These are phyloP conservation scores for Macrophomina tecta DNA, from an alignment of 2,329 filamentous ascomycete genomes.

Conservation along the genomic window DNA sequence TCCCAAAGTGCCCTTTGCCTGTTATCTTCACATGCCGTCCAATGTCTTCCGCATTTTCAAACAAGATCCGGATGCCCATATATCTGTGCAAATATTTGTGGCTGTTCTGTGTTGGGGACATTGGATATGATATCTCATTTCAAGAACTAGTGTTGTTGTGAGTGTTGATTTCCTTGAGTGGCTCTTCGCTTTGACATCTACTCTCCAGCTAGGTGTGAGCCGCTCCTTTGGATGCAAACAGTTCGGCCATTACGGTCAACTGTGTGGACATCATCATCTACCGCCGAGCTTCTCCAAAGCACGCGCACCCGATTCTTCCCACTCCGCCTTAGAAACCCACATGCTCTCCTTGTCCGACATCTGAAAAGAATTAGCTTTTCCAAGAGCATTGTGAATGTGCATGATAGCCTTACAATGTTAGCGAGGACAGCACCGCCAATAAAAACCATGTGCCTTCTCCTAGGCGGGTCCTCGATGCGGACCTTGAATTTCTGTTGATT, in stretches of 20 bases:
- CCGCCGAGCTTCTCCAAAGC: conserved; percentile 92
- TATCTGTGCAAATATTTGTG: neutral
- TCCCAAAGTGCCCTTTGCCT: neutral
- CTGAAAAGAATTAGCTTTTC: conserved; percentile 42
- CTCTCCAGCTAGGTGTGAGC: neutral
- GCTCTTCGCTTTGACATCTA: conserved; percentile 19
- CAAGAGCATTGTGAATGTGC: conserved; percentile 27
- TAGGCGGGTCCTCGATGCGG: conserved; percentile 94
- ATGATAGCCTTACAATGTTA: conserved; percentile 70
- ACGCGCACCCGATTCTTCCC: conserved; percentile 87
- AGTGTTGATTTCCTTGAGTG: neutral
- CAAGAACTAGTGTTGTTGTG: conserved; percentile 12
- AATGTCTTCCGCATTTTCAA: neutral
- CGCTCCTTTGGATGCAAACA: neutral
- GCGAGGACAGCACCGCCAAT: conserved; percentile 93
- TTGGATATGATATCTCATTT: conserved; percentile 22
- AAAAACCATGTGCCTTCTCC: conserved; percentile 99
- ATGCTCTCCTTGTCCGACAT: conserved; percentile 99
- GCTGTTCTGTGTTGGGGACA: neutral
- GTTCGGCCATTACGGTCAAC: neutral
- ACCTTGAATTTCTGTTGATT: conserved; percentile 90
- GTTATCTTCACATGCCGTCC: neutral
- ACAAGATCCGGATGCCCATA: neutral
- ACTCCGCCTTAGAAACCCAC: conserved; percentile 98
- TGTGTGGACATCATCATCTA: conserved; percentile 58